These are phyloP conservation scores for Penicillium aurantiogriseum DNA, from an alignment of 2,329 filamentous ascomycete genomes.

Conservation along the genomic window DNA sequence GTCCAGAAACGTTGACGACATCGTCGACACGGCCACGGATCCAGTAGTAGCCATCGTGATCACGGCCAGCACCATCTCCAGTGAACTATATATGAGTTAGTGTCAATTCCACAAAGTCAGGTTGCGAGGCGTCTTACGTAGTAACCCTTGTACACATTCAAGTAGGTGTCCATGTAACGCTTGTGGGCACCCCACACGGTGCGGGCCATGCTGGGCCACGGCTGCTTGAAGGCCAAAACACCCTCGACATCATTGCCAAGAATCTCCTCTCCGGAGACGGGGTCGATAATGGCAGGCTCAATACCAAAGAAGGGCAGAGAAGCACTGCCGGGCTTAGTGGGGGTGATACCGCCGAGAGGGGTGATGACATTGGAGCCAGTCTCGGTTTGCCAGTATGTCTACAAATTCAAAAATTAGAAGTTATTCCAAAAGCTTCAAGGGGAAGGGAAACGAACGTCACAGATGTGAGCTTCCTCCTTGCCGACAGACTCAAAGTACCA, in stretches of 20 bases:
- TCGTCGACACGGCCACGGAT: constrained; percentile 98
- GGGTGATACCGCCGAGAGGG: constrained; percentile 86
- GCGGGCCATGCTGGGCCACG: constrained; percentile 97
- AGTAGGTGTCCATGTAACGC: constrained; percentile 97
- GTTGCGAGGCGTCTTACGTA: constrained; percentile 64
- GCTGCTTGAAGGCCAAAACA: constrained; percentile 92
- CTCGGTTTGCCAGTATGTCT: constrained; percentile 99
- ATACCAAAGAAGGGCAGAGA: constrained; percentile 98
- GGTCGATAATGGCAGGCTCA: constrained; percentile 95
- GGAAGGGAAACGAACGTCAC: constrained; percentile 68
- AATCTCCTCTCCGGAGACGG: constrained; percentile 89
- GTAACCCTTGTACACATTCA: constrained; percentile 97
- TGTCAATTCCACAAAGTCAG: background rate
- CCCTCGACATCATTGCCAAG: constrained; percentile 96
- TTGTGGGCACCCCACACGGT: constrained; percentile 98
- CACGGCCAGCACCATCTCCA: constrained; percentile 84
- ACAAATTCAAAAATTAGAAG: constrained; percentile 16
- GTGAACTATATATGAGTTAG: constrained; percentile 44
- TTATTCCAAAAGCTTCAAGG: background rate
- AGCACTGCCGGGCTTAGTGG: constrained; percentile 93
- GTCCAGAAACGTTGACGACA: constrained; percentile 95
- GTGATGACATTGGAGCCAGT: constrained; percentile 96
- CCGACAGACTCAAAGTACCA: constrained; percentile 98
- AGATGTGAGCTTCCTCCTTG: constrained; percentile 86
- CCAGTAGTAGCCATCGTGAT: constrained; percentile 99